phyloP scores from a whole-genome alignment of 805 yeast genomes.

The Debaryomyces castellii region DNA sequence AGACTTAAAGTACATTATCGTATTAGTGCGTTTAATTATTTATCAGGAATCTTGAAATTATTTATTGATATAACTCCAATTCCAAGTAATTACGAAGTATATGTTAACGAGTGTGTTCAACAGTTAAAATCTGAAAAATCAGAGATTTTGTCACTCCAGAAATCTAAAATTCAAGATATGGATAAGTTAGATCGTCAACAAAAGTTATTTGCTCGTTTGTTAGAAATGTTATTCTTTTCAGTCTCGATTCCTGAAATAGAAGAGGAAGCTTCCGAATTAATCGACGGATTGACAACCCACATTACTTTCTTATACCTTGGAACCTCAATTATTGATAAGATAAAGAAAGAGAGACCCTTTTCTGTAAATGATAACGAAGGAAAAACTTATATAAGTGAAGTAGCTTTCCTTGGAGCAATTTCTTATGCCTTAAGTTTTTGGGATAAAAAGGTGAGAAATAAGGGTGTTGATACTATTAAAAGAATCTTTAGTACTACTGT shows the following conservation, averaged over 20 bases:
- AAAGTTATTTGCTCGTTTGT: conserved; percentile 57
- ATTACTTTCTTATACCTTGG: conserved; percentile 76
- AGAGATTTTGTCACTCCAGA: conserved; percentile 33
- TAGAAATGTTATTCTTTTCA: conserved; percentile 74
- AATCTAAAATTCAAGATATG: conserved; percentile 46
- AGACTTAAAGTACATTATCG: conserved; percentile 65
- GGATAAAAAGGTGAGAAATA: conserved; percentile 63
- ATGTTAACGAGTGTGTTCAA: conserved; percentile 51
- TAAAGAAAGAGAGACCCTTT: conserved; percentile 68
- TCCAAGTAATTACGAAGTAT: conserved; percentile 41
- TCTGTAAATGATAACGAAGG: conserved; percentile 82
- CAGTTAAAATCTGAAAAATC: conserved; percentile 42
- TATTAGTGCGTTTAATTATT: conserved; percentile 72
- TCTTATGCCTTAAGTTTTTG: conserved; percentile 79
- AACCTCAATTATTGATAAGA: conserved; percentile 64
- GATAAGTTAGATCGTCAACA: conserved; percentile 59
- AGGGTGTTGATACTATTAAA: conserved; percentile 68
- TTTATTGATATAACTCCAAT: conserved; percentile 58
- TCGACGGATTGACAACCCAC: conserved; percentile 73
- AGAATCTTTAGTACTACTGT: conserved; percentile 60
- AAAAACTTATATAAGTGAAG: conserved; percentile 62
- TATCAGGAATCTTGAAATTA: conserved; percentile 63
- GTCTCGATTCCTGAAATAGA: conserved; percentile 70
- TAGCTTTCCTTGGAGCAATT: conserved; percentile 70
- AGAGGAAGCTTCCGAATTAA: conserved; percentile 62